Conservation (phyloP, 495 filamentous ascomycete species). For the Penicillium steckii region DNA sequence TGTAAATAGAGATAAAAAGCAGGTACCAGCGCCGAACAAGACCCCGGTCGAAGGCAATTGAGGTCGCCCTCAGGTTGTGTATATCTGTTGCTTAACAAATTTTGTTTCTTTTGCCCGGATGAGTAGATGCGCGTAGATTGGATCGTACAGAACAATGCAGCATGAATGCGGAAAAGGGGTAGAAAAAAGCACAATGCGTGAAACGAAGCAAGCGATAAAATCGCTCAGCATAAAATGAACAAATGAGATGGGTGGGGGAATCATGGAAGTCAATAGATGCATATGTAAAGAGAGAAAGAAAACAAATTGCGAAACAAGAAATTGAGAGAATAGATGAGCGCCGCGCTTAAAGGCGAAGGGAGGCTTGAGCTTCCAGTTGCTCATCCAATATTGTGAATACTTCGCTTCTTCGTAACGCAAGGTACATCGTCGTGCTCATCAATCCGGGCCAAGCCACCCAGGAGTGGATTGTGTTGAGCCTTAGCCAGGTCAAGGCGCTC, state of each 20-base stretch:
- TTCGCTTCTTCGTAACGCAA: slow-evolving; percentile 49
- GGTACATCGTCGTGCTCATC: slow-evolving; percentile 45
- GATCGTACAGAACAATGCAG: background rate
- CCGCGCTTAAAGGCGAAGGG: background rate
- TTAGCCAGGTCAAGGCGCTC: slow-evolving; percentile 78
- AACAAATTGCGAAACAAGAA: background rate
- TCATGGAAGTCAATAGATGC: slow-evolving; percentile 4
- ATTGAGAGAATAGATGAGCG: background rate
- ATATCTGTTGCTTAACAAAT: slow-evolving; percentile 19
- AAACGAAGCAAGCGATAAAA: background rate
- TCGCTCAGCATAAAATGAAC: slow-evolving; percentile 8
- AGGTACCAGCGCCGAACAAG: slow-evolving; percentile 16
- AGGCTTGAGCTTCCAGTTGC: background rate
- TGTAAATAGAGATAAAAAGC: background rate
- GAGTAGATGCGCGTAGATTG: background rate
- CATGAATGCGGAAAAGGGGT: slow-evolving; percentile 2
- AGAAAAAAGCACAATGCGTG: slow-evolving; percentile 8
- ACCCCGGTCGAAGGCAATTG: slow-evolving; percentile 16
- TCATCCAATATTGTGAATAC: slow-evolving; percentile 48
- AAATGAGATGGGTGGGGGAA: slow-evolving; percentile 8
- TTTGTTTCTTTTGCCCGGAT: slow-evolving; percentile 4
- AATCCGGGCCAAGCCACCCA: slow-evolving; percentile 70
- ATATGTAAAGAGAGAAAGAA: background rate
- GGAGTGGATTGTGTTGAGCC: slow-evolving; percentile 52
- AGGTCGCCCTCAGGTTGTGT: slow-evolving; percentile 28